A percentile compares a stretch with the other conserved stretches of the same genome.
Evolutionary conservation across 345 rosid species (phyloP).

Genomic region (Trapa bicornis): DNA sequence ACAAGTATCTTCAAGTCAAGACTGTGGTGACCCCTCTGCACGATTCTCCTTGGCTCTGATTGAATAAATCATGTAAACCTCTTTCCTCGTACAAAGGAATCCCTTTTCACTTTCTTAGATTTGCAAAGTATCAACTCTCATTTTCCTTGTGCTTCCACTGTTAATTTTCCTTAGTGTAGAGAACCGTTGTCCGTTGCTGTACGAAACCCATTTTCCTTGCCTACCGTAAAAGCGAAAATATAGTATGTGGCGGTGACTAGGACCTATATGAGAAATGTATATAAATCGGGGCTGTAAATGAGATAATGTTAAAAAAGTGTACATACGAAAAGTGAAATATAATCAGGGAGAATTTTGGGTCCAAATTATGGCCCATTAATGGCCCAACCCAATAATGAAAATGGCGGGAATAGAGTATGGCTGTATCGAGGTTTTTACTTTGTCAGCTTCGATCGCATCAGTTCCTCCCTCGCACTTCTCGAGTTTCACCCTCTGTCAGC

Average conservation of each 20-base stretch:
- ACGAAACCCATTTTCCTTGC: too few species aligned
- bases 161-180: too few species aligned
- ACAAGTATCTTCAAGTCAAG: slow-evolving; percentile 50
- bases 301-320: background rate
- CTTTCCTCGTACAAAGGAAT: too few species aligned
- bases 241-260: too few species aligned
- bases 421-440: background rate
- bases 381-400: background rate
- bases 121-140: background rate
- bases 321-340: background rate
- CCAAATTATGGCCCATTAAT: background rate
- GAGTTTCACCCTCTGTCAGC: background rate
- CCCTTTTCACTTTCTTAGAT: background rate
- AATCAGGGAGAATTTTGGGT: background rate
- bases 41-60: slow-evolving; percentile 60
- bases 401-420: slow-evolving; percentile 3
- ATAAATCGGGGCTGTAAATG: background rate
- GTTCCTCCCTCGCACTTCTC: background rate
- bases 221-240: too few species aligned
- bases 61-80: too few species aligned
- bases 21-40: slow-evolving; percentile 52
- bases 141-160: too few species aligned
- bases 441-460: background rate
- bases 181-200: too few species aligned
- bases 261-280: background rate